Conservation (phyloP, 2,329 filamentous ascomycete genomes). For the Stemphylium lycopersici region DNA sequence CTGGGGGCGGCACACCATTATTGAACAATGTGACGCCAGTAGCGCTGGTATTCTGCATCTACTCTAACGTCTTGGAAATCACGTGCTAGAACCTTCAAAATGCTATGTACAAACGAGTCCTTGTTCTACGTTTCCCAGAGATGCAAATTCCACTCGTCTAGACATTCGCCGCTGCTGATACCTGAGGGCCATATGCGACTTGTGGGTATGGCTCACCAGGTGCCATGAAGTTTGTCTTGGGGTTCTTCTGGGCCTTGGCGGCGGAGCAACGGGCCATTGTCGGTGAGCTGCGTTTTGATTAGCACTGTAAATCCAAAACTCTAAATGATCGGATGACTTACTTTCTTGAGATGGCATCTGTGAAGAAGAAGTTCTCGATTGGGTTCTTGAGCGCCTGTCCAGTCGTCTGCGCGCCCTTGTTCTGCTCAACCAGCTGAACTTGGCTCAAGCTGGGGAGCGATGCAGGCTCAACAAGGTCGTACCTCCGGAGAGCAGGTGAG, state of each 20-base stretch:
- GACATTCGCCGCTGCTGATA: constrained; percentile 33
- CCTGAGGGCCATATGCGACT: constrained; percentile 49
- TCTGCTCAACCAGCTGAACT: constrained; percentile 94
- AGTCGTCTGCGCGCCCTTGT: constrained; percentile 81
- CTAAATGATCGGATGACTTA: constrained; percentile 54
- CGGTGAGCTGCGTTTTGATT: constrained; percentile 71
- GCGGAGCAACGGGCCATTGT: constrained; percentile 98
- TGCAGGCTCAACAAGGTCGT: constrained; percentile 87
- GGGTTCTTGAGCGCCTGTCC: constrained; percentile 79
- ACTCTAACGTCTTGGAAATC: constrained; percentile 25
- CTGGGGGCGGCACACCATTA: not conserved
- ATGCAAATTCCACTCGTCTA: constrained; percentile 17
- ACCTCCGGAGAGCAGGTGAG: constrained; percentile 84
- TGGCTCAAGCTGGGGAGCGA: constrained; percentile 78
- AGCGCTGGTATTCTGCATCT: constrained; percentile 31
- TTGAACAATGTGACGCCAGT: constrained; percentile 19
- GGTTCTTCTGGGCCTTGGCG: constrained; percentile 72
- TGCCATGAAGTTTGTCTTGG: constrained; percentile 59
- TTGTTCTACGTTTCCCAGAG: constrained; percentile 19
- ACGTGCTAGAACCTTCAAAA: constrained; percentile 27
- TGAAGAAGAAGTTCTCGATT: constrained; percentile 98
- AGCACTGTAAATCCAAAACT: constrained; percentile 4
- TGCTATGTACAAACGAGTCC: constrained; percentile 39
- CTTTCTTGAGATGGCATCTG: constrained; percentile 95
- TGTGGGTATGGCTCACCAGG: constrained; percentile 53